Conservation (phyloP, 2,329 filamentous ascomycete species). For the Paracamarosporium sp. region DNA sequence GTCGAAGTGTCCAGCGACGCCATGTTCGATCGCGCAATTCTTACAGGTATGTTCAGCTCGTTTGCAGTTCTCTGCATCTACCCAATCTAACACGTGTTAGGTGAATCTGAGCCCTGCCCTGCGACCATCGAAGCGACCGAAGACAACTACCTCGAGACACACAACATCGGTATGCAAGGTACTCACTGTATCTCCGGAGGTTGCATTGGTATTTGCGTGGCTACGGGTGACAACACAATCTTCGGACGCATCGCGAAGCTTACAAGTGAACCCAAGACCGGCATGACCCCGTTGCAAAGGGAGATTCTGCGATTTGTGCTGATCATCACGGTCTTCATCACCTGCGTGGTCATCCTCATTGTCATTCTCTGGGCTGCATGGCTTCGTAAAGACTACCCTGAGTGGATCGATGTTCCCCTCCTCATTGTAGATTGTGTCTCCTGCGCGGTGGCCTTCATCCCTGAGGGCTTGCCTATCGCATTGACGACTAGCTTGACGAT, state of each 20-base stretch:
- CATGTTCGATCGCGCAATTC: conserved; percentile 75
- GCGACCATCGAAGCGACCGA: conserved; percentile 69
- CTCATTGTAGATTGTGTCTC: conserved; percentile 75
- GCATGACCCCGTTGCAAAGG: conserved; percentile 72
- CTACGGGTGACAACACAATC: conserved; percentile 74
- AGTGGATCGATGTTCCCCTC: conserved; percentile 74
- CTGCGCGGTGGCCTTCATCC: conserved; percentile 77
- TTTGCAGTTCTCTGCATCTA: not conserved
- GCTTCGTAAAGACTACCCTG: conserved; percentile 69
- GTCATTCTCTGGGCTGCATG: conserved; percentile 74
- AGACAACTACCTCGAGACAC: conserved; percentile 77
- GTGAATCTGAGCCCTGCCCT: conserved; percentile 70
- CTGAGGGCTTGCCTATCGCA: conserved; percentile 59
- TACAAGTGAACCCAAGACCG: conserved; percentile 72
- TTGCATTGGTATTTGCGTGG: conserved; percentile 71
- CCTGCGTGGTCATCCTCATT: conserved; percentile 69
- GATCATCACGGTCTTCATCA: conserved; percentile 72
- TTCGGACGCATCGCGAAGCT: conserved; percentile 78
- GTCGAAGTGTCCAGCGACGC: conserved; percentile 71
- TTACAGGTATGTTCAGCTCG: conserved; percentile 62
- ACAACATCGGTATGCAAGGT: conserved; percentile 78
- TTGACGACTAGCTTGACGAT: conserved; percentile 71
- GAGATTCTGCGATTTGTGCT: conserved; percentile 77
- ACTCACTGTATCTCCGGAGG: conserved; percentile 77
- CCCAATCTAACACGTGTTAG: conserved; percentile 40